Conservation (phyloP, 371 early-diverging fungal species). For the Mortierella sp. region DNA sequence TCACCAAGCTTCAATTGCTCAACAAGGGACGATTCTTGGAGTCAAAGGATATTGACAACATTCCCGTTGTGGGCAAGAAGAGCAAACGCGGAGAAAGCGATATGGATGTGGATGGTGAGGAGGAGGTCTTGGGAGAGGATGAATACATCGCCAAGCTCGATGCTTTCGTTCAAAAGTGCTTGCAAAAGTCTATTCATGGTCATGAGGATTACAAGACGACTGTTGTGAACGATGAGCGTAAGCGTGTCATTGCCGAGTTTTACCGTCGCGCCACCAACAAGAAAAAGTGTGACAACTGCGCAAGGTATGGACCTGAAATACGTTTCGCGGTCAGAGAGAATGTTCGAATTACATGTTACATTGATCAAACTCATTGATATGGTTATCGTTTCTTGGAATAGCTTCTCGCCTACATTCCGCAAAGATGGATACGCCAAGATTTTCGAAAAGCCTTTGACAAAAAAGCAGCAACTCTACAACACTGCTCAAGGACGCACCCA, state of each 20-base stretch:
- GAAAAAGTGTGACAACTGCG: constrained; percentile 86
- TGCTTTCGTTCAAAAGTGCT: constrained; percentile 26
- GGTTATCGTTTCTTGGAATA: constrained; percentile 32
- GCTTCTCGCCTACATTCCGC: constrained; percentile 83
- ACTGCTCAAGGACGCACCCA: constrained; percentile 64
- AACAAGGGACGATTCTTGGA: constrained; percentile 85
- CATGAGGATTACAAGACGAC: constrained; percentile 75
- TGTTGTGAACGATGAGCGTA: constrained; percentile 81
- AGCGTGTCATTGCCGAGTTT: constrained; percentile 82
- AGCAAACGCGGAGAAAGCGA: constrained; percentile 60
- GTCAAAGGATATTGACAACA: constrained; percentile 83
- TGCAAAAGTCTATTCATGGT: constrained; percentile 37
- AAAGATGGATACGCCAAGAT: constrained; percentile 91
- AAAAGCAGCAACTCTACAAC: constrained; percentile 80
- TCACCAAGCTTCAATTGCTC: constrained; percentile 77
- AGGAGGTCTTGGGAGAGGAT: constrained; percentile 60
- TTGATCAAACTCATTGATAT: background rate
- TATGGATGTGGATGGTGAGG: constrained; percentile 65
- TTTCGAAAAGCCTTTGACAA: constrained; percentile 82
- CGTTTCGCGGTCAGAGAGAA: constrained; percentile 8
- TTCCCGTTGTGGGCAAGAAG: constrained; percentile 59
- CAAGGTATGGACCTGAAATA: constrained; percentile 34
- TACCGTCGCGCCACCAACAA: constrained; percentile 67
- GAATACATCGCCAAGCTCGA: constrained; percentile 70
- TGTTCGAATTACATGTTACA: background rate